Percentiles rank a stretch among this genome's conserved stretches.
phyloP scores from a whole-genome alignment of 2,329 filamentous ascomycete genomes.

The Curvularia sp. region DNA sequence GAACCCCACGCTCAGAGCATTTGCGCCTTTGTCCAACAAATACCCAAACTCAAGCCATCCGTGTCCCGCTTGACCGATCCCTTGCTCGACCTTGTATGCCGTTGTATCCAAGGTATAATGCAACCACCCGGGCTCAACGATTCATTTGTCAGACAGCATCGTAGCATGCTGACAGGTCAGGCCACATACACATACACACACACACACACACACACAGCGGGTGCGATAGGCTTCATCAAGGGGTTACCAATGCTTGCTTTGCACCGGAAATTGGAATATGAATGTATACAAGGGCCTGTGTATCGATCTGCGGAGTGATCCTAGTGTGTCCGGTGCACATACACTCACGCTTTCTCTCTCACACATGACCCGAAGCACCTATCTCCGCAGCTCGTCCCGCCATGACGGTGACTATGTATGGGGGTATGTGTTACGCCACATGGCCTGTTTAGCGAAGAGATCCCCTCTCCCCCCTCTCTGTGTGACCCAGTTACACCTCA shows the following conservation, averaged over 20 bases:
- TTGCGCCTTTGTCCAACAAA: constrained; percentile 23
- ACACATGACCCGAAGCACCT: constrained; percentile 24
- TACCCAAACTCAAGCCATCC: constrained; percentile 37
- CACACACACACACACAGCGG: background rate
- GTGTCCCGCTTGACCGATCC: constrained; percentile 35
- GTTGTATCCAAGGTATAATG: constrained; percentile 41
- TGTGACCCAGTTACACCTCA: constrained; percentile 24
- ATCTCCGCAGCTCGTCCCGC: constrained; percentile 18
- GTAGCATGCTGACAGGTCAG: constrained; percentile 21
- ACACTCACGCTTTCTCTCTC: background rate
- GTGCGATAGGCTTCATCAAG: constrained; percentile 11
- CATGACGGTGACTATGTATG: constrained; percentile 10
- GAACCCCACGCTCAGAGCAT: constrained; percentile 20
- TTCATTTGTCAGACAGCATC: constrained; percentile 28
- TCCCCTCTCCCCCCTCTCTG: constrained; percentile 15
- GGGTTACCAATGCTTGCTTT: constrained; percentile 18
- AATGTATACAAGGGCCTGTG: constrained; percentile 24
- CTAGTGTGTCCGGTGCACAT: constrained; percentile 27
- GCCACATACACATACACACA: background rate
- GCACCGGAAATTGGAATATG: constrained; percentile 15
- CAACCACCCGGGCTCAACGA: constrained; percentile 29
- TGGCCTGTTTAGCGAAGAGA: constrained; percentile 18
- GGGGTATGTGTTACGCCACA: constrained; percentile 21
- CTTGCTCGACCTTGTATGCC: constrained; percentile 31
- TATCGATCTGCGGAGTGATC: constrained; percentile 19